These are phyloP conservation scores for Suillus sp. DNA, from an alignment of 768 basidiomycete genomes.

Conservation along the genomic window DNA sequence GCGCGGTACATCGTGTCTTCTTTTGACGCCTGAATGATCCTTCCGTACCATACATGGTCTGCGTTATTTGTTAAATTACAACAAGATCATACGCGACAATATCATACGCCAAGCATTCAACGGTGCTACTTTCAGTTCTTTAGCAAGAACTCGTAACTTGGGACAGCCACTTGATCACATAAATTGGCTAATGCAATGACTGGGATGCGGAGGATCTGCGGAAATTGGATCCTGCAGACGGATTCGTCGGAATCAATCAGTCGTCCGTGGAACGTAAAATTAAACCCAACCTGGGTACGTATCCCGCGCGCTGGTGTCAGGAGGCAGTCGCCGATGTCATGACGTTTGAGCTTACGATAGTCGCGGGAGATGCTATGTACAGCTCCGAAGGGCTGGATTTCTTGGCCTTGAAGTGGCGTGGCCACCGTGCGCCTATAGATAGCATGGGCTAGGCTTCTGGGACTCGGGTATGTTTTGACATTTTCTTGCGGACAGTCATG, in stretches of 20 bases:
- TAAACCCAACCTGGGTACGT: background rate
- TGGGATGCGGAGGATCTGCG: background rate
- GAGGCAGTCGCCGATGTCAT: background rate
- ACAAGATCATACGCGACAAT: background rate
- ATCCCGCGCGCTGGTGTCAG: background rate
- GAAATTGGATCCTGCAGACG: background rate
- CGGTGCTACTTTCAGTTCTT: background rate
- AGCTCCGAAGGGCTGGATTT: background rate
- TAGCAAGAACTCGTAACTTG: background rate
- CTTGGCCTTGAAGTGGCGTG: background rate
- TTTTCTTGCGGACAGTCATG: background rate
- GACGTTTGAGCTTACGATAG: background rate
- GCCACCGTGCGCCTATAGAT: background rate
- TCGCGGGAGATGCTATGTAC: constrained; percentile 1
- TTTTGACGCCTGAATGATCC: background rate
- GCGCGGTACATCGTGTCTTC: background rate
- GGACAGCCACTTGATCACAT: background rate
- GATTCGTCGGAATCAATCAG: background rate
- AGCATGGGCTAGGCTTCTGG: background rate
- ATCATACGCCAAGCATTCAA: background rate
- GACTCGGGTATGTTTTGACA: constrained; percentile 1
- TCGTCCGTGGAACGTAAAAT: background rate
- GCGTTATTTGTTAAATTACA: background rate
- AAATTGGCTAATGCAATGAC: background rate
- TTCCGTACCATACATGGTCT: constrained; percentile 7